phyloP scores from a whole-genome alignment of 192 early-diverging fungal species.

The Podila horticola region DNA sequence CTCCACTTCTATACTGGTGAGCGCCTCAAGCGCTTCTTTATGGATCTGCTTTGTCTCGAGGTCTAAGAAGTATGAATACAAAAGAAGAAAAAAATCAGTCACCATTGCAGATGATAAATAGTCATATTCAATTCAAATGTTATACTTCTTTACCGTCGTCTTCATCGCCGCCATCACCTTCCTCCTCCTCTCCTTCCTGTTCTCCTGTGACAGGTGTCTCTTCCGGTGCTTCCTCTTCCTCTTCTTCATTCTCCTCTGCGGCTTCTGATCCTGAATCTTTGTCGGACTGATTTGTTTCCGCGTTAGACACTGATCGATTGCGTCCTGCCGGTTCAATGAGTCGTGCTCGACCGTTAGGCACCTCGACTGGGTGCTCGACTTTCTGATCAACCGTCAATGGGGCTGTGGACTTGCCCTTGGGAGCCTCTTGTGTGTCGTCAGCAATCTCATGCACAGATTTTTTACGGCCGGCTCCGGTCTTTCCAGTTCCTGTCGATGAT shows the following conservation, averaged over 20 bases:
- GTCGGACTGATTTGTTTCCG: conserved; percentile 13
- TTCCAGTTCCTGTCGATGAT: conserved; percentile 3
- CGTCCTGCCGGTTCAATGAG: conserved; percentile 8
- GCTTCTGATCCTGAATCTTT: conserved; percentile 34
- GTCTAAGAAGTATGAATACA: conserved; percentile 30
- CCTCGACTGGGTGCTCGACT: conserved; percentile 12
- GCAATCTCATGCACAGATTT: conserved; percentile 17
- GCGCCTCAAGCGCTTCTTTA: conserved; percentile 60
- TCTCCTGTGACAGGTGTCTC: conserved; percentile 8
- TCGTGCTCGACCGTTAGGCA: conserved; percentile 24
- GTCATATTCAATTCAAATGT: neutral
- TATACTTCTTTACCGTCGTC: conserved; percentile 23
- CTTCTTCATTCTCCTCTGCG: conserved; percentile 38
- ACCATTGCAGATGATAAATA: neutral
- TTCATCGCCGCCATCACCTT: conserved; percentile 15
- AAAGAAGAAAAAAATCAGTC: neutral
- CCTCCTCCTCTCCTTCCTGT: conserved; percentile 18
- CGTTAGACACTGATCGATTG: conserved; percentile 13
- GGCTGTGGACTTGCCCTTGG: neutral
- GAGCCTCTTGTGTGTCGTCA: neutral
- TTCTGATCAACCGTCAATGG: conserved; percentile 9
- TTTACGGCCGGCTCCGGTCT: conserved; percentile 20
- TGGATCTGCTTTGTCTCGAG: conserved; percentile 56
- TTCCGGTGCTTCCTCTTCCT: conserved; percentile 10
- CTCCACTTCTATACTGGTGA: conserved; percentile 66